Conservation (phyloP, 257 asterid species). For the Nicotiana noctiflora region DNA sequence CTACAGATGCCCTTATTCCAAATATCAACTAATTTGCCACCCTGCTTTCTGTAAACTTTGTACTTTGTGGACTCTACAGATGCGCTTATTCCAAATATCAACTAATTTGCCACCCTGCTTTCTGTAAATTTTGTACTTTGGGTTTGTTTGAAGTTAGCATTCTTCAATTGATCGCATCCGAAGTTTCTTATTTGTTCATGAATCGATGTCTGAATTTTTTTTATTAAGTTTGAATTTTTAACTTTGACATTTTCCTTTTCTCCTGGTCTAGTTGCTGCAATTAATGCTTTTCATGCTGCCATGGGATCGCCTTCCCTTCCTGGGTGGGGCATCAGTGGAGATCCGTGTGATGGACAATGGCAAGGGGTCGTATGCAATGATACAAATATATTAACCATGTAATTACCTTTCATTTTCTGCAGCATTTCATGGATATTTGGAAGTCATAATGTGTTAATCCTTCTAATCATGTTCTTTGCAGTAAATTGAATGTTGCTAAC, state of each 20-base stretch:
- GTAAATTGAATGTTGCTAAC: constrained; percentile 58
- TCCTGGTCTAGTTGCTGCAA: constrained; percentile 51
- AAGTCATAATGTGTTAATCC: neutral
- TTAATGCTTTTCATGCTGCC: constrained; percentile 40
- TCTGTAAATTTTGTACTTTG: neutral
- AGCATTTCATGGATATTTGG: neutral
- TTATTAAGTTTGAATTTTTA: neutral
- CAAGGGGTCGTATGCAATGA: constrained; percentile 54
- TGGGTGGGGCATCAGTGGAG: constrained; percentile 64
- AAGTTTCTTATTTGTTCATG: neutral
- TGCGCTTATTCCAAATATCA: no score
- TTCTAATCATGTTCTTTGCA: constrained; percentile 20
- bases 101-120: neutral
- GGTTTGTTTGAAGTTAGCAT: neutral
- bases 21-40: neutral
- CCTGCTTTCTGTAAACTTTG: no score
- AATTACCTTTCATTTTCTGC: constrained; percentile 12
- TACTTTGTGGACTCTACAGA: no score
- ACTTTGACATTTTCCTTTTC: constrained; percentile 5
- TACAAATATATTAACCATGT: constrained; percentile 45
- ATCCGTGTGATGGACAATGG: constrained; percentile 61
- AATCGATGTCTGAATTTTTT: neutral
- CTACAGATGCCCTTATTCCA: neutral
- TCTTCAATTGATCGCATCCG: neutral
- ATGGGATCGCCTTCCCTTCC: constrained; percentile 63